Conservation (phyloP, 1,284 basidiomycete genomes). For the Bjerkandera adusta region DNA sequence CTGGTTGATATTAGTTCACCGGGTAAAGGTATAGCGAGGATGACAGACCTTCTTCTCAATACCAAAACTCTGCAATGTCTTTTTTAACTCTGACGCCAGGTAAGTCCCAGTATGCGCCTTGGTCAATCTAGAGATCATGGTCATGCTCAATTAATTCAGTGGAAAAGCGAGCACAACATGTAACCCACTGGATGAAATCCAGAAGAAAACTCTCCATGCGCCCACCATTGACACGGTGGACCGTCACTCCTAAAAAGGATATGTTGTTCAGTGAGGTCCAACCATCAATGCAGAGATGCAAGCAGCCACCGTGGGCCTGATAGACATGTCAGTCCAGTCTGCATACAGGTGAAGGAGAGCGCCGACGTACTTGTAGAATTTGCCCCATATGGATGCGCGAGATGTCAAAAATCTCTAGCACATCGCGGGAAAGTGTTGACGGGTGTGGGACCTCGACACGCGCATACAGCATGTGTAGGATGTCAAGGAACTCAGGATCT, state of each 20-base stretch:
- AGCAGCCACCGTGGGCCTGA: slow-evolving; percentile 5
- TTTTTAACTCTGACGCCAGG: too few relatives aligned
- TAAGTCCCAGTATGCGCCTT: too few relatives aligned
- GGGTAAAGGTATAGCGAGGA: too few relatives aligned
- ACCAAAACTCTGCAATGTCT: too few relatives aligned
- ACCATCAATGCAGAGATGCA: slow-evolving; percentile 18
- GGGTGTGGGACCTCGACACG: slow-evolving; percentile 14
- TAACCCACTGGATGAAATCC: too few relatives aligned
- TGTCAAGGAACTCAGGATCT: slow-evolving; percentile 13
- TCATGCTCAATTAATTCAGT: too few relatives aligned
- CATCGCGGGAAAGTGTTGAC: slow-evolving; percentile 14
- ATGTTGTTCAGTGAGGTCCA: slow-evolving; percentile 20
- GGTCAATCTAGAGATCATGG: too few relatives aligned
- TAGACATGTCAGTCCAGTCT: too few relatives aligned
- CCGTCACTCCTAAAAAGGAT: slow-evolving; percentile 18
- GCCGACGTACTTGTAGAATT: slow-evolving; percentile 14
- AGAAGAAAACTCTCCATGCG: too few relatives aligned
- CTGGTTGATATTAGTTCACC: not conserved
- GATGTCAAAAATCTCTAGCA: slow-evolving; percentile 15
- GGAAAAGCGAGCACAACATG: too few relatives aligned
- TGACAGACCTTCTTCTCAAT: not conserved
- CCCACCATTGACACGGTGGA: slow-evolving; percentile 8
- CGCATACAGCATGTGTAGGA: slow-evolving; percentile 15
- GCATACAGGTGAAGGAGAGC: not conserved
- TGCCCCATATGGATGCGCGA: not conserved